These are phyloP conservation scores for Debaryomyces psychrophilus DNA, from an alignment of 1,139 yeast genomes.

Conservation along the genomic window DNA sequence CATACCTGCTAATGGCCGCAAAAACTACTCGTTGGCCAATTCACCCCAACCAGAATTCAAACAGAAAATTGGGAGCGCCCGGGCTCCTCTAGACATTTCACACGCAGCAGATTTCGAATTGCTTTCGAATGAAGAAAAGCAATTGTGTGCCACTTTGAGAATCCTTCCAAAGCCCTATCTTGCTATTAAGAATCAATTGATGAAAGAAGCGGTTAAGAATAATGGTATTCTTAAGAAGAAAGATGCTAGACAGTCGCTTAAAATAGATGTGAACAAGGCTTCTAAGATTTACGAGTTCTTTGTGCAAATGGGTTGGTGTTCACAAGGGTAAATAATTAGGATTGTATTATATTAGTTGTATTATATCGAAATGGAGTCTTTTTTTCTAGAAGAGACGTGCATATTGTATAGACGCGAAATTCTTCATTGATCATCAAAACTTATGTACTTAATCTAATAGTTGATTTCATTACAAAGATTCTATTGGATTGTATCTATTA, in stretches of 20 bases:
- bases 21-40: slow-evolving; percentile 25
- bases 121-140: slow-evolving; percentile 82
- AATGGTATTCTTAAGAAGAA: slow-evolving; percentile 84
- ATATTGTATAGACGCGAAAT: slow-evolving; percentile 4
- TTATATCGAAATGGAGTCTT: slow-evolving; percentile 3
- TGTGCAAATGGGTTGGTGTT: slow-evolving; percentile 85
- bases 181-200: slow-evolving; percentile 88
- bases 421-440: slow-evolving; percentile 4
- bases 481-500: not conserved
- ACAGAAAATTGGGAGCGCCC: slow-evolving; percentile 38
- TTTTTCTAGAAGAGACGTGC: not conserved
- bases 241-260: slow-evolving; percentile 78
- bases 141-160: slow-evolving; percentile 78
- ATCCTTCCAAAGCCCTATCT: slow-evolving; percentile 91
- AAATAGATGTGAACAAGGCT: slow-evolving; percentile 85
- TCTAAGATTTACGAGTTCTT: slow-evolving; percentile 89
- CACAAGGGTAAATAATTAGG: slow-evolving; percentile 37
- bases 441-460: not conserved
- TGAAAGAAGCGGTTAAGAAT: slow-evolving; percentile 82
- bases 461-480: not conserved
- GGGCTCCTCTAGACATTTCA: slow-evolving; percentile 72
- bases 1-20: slow-evolving; percentile 20
- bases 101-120: slow-evolving; percentile 83
- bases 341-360: slow-evolving; percentile 6
- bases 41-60: slow-evolving; percentile 47